Evolutionary conservation across 2,329 filamentous ascomycete species (phyloP).

Genomic region (Verticillium dahliae): DNA sequence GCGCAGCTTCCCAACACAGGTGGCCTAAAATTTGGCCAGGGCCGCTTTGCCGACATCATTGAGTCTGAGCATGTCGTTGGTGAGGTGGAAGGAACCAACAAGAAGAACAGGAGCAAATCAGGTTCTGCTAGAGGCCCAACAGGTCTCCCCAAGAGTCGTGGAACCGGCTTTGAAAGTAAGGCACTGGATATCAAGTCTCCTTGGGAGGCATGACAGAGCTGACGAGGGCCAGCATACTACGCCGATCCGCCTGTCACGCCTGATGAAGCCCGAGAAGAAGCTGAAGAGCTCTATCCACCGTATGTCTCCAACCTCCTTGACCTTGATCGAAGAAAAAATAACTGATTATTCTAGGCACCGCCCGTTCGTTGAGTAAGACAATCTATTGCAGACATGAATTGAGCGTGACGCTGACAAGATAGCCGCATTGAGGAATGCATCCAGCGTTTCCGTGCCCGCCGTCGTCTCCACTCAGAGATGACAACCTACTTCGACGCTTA

Average conservation of each 20-base stretch:
- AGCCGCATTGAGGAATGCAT: constrained; percentile 83
- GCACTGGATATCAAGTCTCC: constrained; percentile 1
- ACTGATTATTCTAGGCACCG: constrained; percentile 28
- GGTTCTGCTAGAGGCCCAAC: constrained; percentile 27
- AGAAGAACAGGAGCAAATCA: constrained; percentile 13
- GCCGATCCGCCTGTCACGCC: constrained; percentile 74
- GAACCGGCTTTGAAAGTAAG: constrained; percentile 65
- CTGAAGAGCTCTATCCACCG: constrained; percentile 56
- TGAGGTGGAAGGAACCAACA: constrained; percentile 1
- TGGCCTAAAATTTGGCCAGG: background rate
- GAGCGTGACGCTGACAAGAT: constrained; percentile 3
- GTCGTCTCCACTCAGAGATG: constrained; percentile 62
- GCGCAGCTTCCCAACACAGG: background rate
- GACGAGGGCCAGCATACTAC: constrained; percentile 53
- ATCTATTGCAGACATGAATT: background rate
- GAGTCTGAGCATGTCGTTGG: background rate
- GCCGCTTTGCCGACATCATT: background rate
- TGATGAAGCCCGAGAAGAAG: constrained; percentile 59
- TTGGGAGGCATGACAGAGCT: background rate
- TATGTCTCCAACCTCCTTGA: constrained; percentile 30
- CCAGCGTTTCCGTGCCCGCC: constrained; percentile 69
- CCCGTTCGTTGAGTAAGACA: constrained; percentile 50
- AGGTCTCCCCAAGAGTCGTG: constrained; percentile 33
- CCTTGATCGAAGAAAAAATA: background rate
- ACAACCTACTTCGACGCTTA: constrained; percentile 69